Evolutionary conservation across 768 basidiomycete genomes (phyloP), one percentile per base, ranked within the genome.

Genomic region (Agrocybe pediades): DNA sequence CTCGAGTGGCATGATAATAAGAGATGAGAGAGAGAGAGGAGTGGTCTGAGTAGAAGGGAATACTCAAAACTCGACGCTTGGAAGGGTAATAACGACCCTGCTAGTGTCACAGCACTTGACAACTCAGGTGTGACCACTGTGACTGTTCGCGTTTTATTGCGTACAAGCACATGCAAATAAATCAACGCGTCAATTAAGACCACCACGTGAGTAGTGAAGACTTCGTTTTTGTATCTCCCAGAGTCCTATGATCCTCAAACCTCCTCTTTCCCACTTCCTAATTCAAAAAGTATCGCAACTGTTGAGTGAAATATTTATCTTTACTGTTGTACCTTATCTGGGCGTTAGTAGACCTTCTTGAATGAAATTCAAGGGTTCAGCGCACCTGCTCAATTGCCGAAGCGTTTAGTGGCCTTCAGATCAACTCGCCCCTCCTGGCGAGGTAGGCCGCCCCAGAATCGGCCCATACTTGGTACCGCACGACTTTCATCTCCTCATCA

Each of bases 371-470:
- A n/a, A n/a, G n/a, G n/a, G n/a, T n/a, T n/a, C n/a, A n/a, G n/a
- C n/a, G n/a, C n/a, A n/a, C n/a, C n/a, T n/a, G n/a, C n/a, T n/a
- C n/a, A n/a, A 30, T 15, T 30, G 29, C 29, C 8, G 15, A 30
- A 30, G 29, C 29, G 29, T 30, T 30, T 30, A 30, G 8, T 30
- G 29, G 15, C 29, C 11, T 36, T n/a, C n/a, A 36, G 33, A 5
- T n/a, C 0, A 48, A 25, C n/a, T 42, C 20, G 15, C 49, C 49
- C 6, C 16, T 26, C 21, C 80, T 74, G 5, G 84, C 85, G 13
- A 87, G 73, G 66, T 84, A 85, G 9, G 82, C 77, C 5, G 85
- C 80, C 9, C 84, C 85, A 6, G 85, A 81, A 65, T 88, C 86
- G 9, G 82, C 83, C 85, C 86, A 88, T 2, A 87, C 76, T 61